Conservation (phyloP, 805 yeast species). For the Yarrowia hollandica region DNA sequence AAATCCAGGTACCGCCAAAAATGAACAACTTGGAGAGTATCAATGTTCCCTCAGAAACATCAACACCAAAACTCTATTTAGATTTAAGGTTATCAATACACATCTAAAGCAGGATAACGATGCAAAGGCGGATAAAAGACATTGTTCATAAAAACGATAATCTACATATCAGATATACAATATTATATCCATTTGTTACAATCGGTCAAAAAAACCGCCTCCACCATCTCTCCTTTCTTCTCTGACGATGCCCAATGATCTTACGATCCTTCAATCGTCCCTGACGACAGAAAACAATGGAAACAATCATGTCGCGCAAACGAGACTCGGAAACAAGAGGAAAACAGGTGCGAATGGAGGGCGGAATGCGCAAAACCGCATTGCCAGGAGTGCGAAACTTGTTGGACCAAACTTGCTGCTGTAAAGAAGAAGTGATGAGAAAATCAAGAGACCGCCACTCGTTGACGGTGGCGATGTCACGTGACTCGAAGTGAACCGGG, state of each 20-base stretch:
- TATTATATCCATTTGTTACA: background rate
- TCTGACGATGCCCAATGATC: background rate
- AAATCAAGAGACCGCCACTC: slow-evolving; percentile 22
- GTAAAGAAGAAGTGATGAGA: slow-evolving; percentile 14
- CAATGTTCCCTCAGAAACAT: no score
- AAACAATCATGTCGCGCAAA: background rate
- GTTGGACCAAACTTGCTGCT: slow-evolving; percentile 1
- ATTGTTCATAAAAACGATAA: no score
- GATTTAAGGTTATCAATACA: no score
- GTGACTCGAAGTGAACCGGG: background rate
- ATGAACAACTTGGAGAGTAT: background rate
- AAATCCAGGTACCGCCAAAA: background rate
- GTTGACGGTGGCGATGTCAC: slow-evolving; percentile 8
- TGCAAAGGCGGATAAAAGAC: no score
- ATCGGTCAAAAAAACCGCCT: background rate
- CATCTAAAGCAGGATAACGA: no score
- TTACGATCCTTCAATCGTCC: background rate
- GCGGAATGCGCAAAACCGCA: background rate
- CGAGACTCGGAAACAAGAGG: slow-evolving; percentile 7
- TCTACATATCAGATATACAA: no score
- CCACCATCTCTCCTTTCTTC: background rate
- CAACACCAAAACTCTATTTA: no score
- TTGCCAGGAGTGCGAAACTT: slow-evolving; percentile 2
- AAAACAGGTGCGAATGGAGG: background rate
- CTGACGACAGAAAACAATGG: slow-evolving; percentile 2